Evolutionary conservation across 306 rosid genomes (phyloP), one percentile per base, ranked within the genome.

Genomic region (Acacia confusa): DNA sequence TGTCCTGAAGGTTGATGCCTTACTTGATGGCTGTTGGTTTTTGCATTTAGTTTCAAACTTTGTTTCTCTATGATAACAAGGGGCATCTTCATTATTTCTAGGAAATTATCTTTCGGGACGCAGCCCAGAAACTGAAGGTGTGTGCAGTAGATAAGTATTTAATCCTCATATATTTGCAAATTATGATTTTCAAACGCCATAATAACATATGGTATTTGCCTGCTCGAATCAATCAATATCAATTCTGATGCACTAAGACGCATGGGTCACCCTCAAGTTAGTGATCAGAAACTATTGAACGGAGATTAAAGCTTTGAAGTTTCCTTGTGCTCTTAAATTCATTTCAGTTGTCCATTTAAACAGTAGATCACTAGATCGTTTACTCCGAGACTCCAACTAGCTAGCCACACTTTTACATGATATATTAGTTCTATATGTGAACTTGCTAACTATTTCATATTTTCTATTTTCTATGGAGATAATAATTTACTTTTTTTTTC

Each of bases 51-150:
- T 78, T 72, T 68, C 60, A 74, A 77, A 73, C 43, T 68, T 27
- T 14, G 73, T 53, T 77, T 67, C 74, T 76, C 75, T 72, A 7
- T 65, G 47, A 71, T 88, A 73, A 88, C 79, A 53, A n/a, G 30
- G 28, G 75, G 20, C 40, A 27, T 83, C 89, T 84, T 80, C 73
- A 74, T 86, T 36, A 44, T 86, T 77, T 84, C 75, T 71, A 94
- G 98, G 98, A 94, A 81, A 83, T 87, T 71, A 89, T 94, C 80
- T 94, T 94, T 80, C 79, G 81, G 82, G 91, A 92, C 76, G 89
- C 97, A 22, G 78, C 86, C 77, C 77, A 38, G 72, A 85, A 72
- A 70, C 77, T 94, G 60, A 92, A 94, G 97, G 98, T 94, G 9
- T 28, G 78, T 77, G 71, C 4, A 50, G 27, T 68, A 12, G 38